Percentiles rank a stretch among this genome's conserved stretches.
These are phyloP conservation scores for Emericellopsis atlantica DNA, from an alignment of 2,329 filamentous ascomycete species.

Conservation along the genomic window DNA sequence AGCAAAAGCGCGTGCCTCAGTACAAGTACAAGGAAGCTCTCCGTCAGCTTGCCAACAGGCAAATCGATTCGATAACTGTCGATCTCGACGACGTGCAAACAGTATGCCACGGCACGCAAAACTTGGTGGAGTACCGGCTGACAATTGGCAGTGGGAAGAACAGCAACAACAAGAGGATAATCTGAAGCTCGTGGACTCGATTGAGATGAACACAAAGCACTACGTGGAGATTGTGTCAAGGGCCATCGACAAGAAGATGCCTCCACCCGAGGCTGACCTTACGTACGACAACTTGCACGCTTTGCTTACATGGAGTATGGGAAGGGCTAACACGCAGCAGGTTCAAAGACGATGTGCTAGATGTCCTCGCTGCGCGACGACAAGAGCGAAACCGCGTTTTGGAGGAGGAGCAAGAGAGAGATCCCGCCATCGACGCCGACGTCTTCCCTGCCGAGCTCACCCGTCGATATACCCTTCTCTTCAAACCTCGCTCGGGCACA, in stretches of 20 bases:
- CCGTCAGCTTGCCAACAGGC: conserved; percentile 75
- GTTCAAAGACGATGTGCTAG: conserved; percentile 95
- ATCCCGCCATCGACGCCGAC: conserved; percentile 54
- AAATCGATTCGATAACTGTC: conserved; percentile 64
- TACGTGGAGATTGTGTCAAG: conserved; percentile 87
- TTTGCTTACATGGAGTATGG: background rate
- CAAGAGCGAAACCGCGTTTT: conserved; percentile 71
- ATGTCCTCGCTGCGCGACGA: conserved; percentile 90
- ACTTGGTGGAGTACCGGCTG: background rate
- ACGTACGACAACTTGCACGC: conserved; percentile 38
- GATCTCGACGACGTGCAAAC: conserved; percentile 78
- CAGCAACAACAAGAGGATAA: conserved; percentile 54
- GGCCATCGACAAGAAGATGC: conserved; percentile 80
- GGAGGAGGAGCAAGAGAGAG: conserved; percentile 52
- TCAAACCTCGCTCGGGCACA: conserved; percentile 77
- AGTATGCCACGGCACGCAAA: conserved; percentile 31
- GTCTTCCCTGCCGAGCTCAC: conserved; percentile 88
- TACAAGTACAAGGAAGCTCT: conserved; percentile 83
- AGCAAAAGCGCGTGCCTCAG: conserved; percentile 43
- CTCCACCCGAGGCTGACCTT: conserved; percentile 62
- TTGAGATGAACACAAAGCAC: conserved; percentile 85
- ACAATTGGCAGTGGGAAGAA: conserved; percentile 56
- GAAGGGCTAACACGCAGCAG: conserved; percentile 22
- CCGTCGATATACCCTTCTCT: conserved; percentile 87
- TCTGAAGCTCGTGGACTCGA: conserved; percentile 64